Percentiles rank a stretch among this genome's conserved stretches.
These are phyloP conservation scores for Colletotrichum sp. DNA, from an alignment of 2,329 filamentous ascomycete species.

Conservation along the genomic window DNA sequence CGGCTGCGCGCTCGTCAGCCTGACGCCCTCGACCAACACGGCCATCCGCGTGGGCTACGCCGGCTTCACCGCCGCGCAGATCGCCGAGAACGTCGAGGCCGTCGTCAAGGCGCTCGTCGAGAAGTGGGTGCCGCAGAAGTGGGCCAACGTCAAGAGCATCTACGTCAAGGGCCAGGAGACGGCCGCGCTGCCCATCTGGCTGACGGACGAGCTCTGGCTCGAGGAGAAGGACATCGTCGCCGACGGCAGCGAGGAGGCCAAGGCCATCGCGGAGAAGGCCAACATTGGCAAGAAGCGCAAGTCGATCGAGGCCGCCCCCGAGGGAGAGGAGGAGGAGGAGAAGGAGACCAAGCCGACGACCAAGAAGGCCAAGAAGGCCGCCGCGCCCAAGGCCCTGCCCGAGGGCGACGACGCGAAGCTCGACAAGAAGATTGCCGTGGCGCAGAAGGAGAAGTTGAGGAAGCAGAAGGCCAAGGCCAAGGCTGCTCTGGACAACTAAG, in stretches of 20 bases:
- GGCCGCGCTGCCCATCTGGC: slow-evolving; percentile 89
- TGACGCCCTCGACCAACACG: slow-evolving; percentile 80
- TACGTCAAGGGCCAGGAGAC: slow-evolving; percentile 93
- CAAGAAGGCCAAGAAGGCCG: slow-evolving; percentile 43
- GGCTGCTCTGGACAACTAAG: slow-evolving; percentile 53
- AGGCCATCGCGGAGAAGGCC: slow-evolving; percentile 53
- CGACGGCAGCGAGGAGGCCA: slow-evolving; percentile 54
- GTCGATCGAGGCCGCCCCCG: slow-evolving; percentile 39
- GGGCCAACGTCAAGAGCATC: slow-evolving; percentile 83
- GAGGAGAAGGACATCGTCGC: slow-evolving; percentile 78
- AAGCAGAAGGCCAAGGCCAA: slow-evolving; percentile 65
- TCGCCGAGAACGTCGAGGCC: slow-evolving; percentile 81
- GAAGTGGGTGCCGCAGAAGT: slow-evolving; percentile 84
- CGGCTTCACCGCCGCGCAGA: slow-evolving; percentile 74
- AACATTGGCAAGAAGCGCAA: slow-evolving; percentile 72
- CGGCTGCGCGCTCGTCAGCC: slow-evolving; percentile 77
- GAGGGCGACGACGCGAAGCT: slow-evolving; percentile 58
- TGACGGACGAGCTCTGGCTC: slow-evolving; percentile 90
- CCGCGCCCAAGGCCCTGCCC: slow-evolving; percentile 27
- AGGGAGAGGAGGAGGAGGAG: slow-evolving; percentile 36
- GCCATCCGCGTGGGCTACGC: slow-evolving; percentile 81
- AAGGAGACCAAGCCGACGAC: slow-evolving; percentile 38
- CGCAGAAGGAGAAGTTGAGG: slow-evolving; percentile 59
- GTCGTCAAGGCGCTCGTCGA: slow-evolving; percentile 74
- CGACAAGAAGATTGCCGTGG: slow-evolving; percentile 63